These are phyloP conservation scores for Ophiosphaerella narmari DNA, from an alignment of 2,329 filamentous ascomycete genomes.

Conservation along the genomic window DNA sequence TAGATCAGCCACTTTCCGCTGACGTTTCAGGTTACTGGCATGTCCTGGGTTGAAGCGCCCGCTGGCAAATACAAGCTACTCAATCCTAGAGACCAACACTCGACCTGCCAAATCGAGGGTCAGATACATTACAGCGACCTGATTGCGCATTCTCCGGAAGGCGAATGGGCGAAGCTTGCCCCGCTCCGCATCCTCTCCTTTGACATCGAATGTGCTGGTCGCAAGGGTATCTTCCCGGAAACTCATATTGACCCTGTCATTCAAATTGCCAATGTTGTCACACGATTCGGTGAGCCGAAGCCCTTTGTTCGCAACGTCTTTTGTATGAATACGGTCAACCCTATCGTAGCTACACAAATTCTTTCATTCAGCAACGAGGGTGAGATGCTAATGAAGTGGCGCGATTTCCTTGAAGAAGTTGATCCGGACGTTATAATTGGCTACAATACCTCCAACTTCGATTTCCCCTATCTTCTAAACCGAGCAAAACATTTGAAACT, in stretches of 20 bases:
- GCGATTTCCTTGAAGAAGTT: constrained; percentile 83
- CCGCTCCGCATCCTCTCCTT: constrained; percentile 91
- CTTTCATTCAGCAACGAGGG: constrained; percentile 80
- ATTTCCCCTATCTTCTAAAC: constrained; percentile 94
- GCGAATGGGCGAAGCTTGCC: constrained; percentile 98
- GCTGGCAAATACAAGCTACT: constrained; percentile 74
- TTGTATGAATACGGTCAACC: constrained; percentile 86
- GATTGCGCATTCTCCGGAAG: constrained; percentile 83
- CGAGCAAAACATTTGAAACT: constrained; percentile 85
- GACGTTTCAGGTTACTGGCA: constrained; percentile 72
- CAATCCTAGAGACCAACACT: constrained; percentile 69
- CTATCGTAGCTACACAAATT: constrained; percentile 93
- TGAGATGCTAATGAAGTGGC: constrained; percentile 91
- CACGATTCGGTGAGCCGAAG: constrained; percentile 90
- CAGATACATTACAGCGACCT: constrained; percentile 80
- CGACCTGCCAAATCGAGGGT: constrained; percentile 96
- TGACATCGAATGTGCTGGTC: constrained; percentile 97
- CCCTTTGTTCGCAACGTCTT: constrained; percentile 97
- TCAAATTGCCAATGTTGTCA: constrained; percentile 96
- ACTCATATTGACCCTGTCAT: constrained; percentile 91
- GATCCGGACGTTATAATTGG: constrained; percentile 98
- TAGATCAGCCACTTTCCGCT: background rate
- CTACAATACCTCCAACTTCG: constrained; percentile 98
- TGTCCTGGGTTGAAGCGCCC: constrained; percentile 95
- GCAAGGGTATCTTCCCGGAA: constrained; percentile 97